phyloP scores from a whole-genome alignment of 495 filamentous ascomycete species.

The Tuber borchii region DNA sequence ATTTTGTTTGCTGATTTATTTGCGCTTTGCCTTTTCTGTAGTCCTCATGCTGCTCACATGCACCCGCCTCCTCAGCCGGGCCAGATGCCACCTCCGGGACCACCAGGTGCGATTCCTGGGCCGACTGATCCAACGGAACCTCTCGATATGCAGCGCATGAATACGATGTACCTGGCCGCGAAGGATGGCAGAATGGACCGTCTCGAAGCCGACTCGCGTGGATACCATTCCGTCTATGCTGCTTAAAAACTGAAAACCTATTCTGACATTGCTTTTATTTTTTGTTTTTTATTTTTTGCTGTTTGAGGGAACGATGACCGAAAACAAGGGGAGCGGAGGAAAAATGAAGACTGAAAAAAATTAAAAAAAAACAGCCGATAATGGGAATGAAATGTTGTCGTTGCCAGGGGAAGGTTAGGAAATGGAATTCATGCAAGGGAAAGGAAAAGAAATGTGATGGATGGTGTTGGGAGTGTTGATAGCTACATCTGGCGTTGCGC shows the following conservation, averaged over 20 bases:
- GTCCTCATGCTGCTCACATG: conserved; percentile 49
- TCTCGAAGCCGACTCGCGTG: conserved; percentile 48
- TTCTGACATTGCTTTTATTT: not conserved
- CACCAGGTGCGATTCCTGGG: conserved; percentile 47
- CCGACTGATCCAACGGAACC: conserved; percentile 46
- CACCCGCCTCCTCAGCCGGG: conserved; percentile 46
- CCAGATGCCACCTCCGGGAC: conserved; percentile 44
- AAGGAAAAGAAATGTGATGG: conserved; percentile 33
- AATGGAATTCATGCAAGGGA: conserved; percentile 5
- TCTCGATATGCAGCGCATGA: conserved; percentile 46
- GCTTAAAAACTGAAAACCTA: conserved; percentile 19
- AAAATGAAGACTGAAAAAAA: not conserved
- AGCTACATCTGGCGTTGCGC: conserved; percentile 38
- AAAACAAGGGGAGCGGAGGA: not conserved
- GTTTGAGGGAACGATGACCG: not conserved
- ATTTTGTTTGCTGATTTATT: conserved; percentile 43
- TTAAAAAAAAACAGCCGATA: conserved; percentile 30
- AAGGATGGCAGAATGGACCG: conserved; percentile 46
- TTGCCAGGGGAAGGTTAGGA: not conserved
- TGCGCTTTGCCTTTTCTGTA: conserved; percentile 42
- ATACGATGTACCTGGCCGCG: conserved; percentile 47
- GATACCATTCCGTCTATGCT: conserved; percentile 47
- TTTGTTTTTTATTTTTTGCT: not conserved
- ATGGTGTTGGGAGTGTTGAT: conserved; percentile 40
- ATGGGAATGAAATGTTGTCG: conserved; percentile 25